Percentiles rank a stretch among this genome's conserved stretches.
Conservation (phyloP, 345 rosid genomes). For the Orychophragmus violaceus region DNA sequence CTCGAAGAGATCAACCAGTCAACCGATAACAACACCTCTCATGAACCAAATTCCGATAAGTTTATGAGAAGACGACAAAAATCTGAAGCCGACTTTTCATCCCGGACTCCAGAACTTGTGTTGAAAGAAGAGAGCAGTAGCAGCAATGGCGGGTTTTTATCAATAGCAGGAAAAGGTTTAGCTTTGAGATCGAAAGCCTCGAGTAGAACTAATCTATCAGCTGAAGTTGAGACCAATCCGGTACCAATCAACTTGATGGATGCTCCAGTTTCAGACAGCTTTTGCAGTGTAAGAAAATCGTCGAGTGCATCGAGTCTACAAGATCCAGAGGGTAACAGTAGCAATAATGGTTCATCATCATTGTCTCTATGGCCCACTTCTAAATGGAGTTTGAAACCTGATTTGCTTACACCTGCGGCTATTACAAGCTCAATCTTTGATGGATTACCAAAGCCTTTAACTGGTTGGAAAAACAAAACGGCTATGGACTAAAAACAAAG, state of each 20-base stretch:
- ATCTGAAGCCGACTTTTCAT: conserved; percentile 44
- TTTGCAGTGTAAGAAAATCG: conserved; percentile 57
- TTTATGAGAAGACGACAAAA: conserved; percentile 60
- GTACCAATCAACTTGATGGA: conserved; percentile 41
- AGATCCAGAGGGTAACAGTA: conserved; percentile 44
- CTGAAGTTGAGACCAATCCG: conserved; percentile 37
- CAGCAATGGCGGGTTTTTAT: conserved; percentile 34
- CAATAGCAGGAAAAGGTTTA: conserved; percentile 53
- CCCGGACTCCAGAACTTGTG: conserved; percentile 46
- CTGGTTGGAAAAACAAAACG: conserved; percentile 65
- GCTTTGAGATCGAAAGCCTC: conserved; percentile 70
- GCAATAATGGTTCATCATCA: conserved; percentile 32
- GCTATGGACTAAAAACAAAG: conserved; percentile 58
- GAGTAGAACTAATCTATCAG: conserved; percentile 32
- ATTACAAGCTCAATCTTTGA: conserved; percentile 67
- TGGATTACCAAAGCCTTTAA: conserved; percentile 48
- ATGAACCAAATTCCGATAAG: conserved; percentile 37
- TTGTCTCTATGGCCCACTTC: conserved; percentile 51
- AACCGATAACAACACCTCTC: conserved; percentile 7
- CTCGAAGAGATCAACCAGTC: conserved; percentile 43
- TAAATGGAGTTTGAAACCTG: conserved; percentile 63
- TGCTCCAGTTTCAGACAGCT: conserved; percentile 32
- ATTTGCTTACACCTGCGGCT: conserved; percentile 54
- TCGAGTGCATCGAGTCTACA: conserved; percentile 79
- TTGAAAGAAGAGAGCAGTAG: conserved; percentile 53